A percentile compares a stretch with the other conserved stretches of the same genome.
Conservation (phyloP, 1,139 yeast species). For the Kurtzmaniella quercitrusa region DNA sequence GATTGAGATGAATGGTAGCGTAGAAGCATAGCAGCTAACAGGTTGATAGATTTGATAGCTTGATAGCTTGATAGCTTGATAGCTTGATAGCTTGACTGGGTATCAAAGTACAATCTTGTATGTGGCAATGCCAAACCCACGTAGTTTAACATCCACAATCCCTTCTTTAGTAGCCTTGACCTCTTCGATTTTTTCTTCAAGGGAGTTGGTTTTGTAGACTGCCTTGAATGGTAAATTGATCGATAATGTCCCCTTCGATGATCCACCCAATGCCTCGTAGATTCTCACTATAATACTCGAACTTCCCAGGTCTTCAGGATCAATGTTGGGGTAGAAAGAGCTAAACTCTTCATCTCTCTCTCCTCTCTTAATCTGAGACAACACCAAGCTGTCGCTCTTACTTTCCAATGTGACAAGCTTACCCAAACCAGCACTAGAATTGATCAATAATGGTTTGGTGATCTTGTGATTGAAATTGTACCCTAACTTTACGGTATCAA, state of each 20-base stretch:
- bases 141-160: constrained; percentile 43
- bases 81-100: no score
- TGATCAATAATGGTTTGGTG: constrained; percentile 11
- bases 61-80: no score
- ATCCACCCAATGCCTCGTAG: constrained; percentile 85
- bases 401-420: constrained; percentile 33
- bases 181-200: constrained; percentile 56
- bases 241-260: constrained; percentile 46
- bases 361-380: constrained; percentile 80
- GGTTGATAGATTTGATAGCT: no score
- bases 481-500: constrained; percentile 68
- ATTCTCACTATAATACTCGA: constrained; percentile 66
- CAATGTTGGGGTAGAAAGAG: constrained; percentile 28
- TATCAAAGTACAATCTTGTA: constrained; percentile 38
- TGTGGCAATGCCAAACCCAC: constrained; percentile 79
- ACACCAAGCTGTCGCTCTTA: constrained; percentile 50
- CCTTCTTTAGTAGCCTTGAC: constrained; percentile 21
- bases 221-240: constrained; percentile 41
- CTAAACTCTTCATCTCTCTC: constrained; percentile 70
- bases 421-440: constrained; percentile 17
- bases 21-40: no score
- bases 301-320: constrained; percentile 35
- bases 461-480: constrained; percentile 72
- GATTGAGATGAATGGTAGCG: no score
- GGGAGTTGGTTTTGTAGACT: constrained; percentile 60